Conservation (phyloP, 192 early-diverging fungal genomes). For the Backusella luteola region DNA sequence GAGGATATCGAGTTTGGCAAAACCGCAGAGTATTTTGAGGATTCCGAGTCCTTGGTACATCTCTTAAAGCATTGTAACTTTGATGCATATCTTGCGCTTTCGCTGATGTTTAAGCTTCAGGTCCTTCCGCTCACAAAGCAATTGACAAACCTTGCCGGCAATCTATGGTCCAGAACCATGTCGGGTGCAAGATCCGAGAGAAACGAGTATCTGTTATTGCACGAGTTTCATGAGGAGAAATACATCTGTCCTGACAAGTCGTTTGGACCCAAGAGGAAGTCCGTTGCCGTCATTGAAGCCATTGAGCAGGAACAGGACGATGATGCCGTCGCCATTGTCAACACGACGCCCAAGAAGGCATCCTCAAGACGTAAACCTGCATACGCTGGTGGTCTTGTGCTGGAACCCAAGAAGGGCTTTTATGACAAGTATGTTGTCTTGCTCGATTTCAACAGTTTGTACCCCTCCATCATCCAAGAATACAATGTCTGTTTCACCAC, state of each 20-base stretch:
- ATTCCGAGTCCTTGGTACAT: constrained; percentile 55
- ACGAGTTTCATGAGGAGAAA: constrained; percentile 92
- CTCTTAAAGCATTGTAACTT: constrained; percentile 79
- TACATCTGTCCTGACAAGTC: constrained; percentile 92
- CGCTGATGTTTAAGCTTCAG: constrained; percentile 89
- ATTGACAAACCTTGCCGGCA: constrained; percentile 90
- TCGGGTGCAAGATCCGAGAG: constrained; percentile 88
- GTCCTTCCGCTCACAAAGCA: constrained; percentile 89
- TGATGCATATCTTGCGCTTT: constrained; percentile 77
- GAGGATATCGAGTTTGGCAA: constrained; percentile 84
- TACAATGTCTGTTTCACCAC: constrained; percentile 99
- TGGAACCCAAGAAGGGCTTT: constrained; percentile 97
- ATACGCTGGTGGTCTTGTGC: constrained; percentile 92
- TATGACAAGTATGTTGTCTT: constrained; percentile 95
- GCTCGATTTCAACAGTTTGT: constrained; percentile 99
- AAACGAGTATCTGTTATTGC: constrained; percentile 92
- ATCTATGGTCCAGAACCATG: constrained; percentile 93
- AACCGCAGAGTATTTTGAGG: constrained; percentile 68
- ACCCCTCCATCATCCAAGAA: constrained; percentile 99
- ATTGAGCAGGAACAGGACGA: constrained; percentile 35
- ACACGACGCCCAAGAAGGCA: constrained; percentile 30
- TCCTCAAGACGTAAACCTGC: constrained; percentile 68
- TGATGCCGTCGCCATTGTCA: constrained; percentile 3
- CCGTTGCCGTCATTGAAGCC: constrained; percentile 15
- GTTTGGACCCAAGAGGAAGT: constrained; percentile 28